Conservation (phyloP, 2,329 filamentous ascomycete genomes). For the Paraconiothyrium sp. region DNA sequence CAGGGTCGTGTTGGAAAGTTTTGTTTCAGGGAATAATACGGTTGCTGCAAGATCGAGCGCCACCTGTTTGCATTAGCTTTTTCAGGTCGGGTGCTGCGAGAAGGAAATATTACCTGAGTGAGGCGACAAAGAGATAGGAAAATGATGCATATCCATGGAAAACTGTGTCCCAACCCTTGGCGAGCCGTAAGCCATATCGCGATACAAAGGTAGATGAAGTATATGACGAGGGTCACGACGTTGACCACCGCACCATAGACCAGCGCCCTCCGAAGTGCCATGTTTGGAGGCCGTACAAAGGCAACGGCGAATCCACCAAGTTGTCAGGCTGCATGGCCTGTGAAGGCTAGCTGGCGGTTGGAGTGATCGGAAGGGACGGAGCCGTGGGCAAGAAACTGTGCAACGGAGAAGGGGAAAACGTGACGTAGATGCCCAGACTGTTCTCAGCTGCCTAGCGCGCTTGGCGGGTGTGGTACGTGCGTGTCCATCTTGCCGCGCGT, state of each 20-base stretch:
- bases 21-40: conserved; percentile 32
- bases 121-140: conserved; percentile 45
- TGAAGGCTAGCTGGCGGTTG: conserved; percentile 6
- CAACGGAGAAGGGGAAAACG: conserved; percentile 1
- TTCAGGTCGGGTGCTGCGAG: neutral
- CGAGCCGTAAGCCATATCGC: conserved; percentile 41
- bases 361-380: neutral
- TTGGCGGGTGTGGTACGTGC: conserved; percentile 14
- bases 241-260: conserved; percentile 43
- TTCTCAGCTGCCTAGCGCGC: conserved; percentile 15
- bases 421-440: conserved; percentile 14
- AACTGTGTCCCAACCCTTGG: conserved; percentile 45
- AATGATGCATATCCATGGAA: conserved; percentile 47
- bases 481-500: neutral
- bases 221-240: conserved; percentile 45
- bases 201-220: conserved; percentile 41
- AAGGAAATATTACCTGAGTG: conserved; percentile 26
- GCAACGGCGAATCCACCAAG: neutral
- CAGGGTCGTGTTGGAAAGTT: conserved; percentile 38
- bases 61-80: conserved; percentile 27
- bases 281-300: conserved; percentile 24
- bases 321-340: conserved; percentile 8
- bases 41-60: conserved; percentile 48
- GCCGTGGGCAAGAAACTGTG: conserved; percentile 12
- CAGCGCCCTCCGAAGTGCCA: conserved; percentile 27